Evolutionary conservation across 2,329 filamentous ascomycete species (phyloP).

Genomic region (Alternaria ethzedia): DNA sequence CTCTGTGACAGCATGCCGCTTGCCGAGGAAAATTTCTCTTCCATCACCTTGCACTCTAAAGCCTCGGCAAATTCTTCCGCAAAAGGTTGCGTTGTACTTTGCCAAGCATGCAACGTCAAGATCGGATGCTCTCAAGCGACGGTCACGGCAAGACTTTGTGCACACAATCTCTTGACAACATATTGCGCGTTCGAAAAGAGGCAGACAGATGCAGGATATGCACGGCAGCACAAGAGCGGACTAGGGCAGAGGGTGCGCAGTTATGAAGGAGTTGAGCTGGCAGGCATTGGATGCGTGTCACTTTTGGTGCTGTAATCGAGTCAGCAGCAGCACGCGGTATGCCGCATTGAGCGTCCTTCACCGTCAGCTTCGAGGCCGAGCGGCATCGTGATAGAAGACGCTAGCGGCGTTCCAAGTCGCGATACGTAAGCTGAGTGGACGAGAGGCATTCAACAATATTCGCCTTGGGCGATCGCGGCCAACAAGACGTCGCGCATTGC

Average conservation of each 20-base stretch:
- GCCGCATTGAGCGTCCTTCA: conserved; percentile 30
- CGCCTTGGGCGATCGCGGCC: conserved; percentile 3
- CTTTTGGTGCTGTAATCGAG: conserved; percentile 24
- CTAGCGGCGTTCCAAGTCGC: conserved; percentile 12
- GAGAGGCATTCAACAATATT: conserved; percentile 20
- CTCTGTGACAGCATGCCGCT: conserved; percentile 3
- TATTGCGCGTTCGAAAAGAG: not conserved
- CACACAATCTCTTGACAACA: not conserved
- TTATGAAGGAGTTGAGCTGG: conserved; percentile 10
- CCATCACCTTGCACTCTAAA: conserved; percentile 9
- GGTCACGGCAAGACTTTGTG: not conserved
- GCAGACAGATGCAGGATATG: not conserved
- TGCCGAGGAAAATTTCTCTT: conserved; percentile 17
- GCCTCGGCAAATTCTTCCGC: conserved; percentile 23
- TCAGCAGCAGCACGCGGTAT: conserved; percentile 30
- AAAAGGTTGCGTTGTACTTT: conserved; percentile 6
- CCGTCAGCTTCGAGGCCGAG: conserved; percentile 17
- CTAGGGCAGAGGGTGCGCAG: not conserved
- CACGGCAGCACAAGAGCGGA: not conserved
- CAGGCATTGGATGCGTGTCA: conserved; percentile 32
- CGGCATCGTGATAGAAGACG: conserved; percentile 16
- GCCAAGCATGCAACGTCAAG: conserved; percentile 31
- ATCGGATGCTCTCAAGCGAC: conserved; percentile 13
- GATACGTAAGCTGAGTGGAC: conserved; percentile 29
- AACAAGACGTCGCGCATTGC: conserved; percentile 12